Base-by-base conservation (phyloP, 1,284 basidiomycete species). In the Ustilago bromivora region DNA sequence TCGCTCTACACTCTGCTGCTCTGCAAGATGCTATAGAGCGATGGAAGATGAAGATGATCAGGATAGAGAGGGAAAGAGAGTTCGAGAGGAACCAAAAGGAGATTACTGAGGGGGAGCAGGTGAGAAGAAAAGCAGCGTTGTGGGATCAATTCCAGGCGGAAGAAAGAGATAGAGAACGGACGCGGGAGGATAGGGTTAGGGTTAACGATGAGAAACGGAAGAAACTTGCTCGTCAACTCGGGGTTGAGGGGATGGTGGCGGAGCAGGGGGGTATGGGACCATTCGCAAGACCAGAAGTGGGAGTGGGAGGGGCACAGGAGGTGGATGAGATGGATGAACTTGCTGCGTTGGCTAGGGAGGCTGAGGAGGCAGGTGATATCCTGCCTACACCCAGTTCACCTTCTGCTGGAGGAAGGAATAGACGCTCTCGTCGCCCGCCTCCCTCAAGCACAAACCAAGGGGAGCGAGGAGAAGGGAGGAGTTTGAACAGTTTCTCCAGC, bases 251-350 rank as follows among this genome's bases (percentile, higher is more conserved):
- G 5, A 41, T 12, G 40, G 40, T 41, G 17, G 40, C 2, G 13
- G 55, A 13, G 23, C 23, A 28, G 34, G 58, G 52, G 36, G 58
- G 46, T 6, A 28, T 43, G 41, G 73, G 68, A 12, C 65, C 73
- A 3, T 71, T 71, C 19, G 64, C 63, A 7, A 40, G 60, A 5
- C 35, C 60, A 7, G 10, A 19, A 9, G 8, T 2, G 4, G 28
- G 28, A 23, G 23, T n/a, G 17, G 31, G 67, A 51, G 41, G 35
- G 3, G 2, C 23, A 9, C 47, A 23, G 3, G 60, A 65, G 1
- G 35, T 60, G 4, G 69, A 69, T 40, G 62, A 71, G 31, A 6
- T 72, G 53, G 74, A 77, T 38, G 75, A 77, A 34, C 63, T 77
- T 2, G 66, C 70, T 1, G 66, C 70, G 10, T 34, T 77, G 12